Evolutionary conservation across 2,329 filamentous ascomycete genomes (phyloP).

Genomic region (Cladorrhinum sp.): DNA sequence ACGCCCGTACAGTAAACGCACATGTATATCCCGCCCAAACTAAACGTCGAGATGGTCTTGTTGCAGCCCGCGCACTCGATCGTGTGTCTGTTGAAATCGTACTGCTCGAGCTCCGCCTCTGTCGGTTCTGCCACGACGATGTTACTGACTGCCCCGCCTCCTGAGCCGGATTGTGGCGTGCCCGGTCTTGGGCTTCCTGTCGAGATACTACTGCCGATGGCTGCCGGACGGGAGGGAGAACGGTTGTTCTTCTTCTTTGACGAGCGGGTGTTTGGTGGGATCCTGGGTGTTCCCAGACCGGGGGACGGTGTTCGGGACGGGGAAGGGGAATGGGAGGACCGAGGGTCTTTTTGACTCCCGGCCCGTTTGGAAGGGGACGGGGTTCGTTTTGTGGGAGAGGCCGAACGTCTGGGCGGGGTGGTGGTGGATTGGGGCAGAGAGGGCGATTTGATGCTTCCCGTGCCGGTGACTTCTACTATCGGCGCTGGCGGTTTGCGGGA

Average conservation of each 20-base stretch:
- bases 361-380: not conserved
- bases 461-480: not conserved
- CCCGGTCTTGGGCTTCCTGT: not conserved
- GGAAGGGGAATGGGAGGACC: not conserved
- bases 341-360: not conserved
- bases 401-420: not conserved
- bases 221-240: not conserved
- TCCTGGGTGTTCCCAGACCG: not conserved
- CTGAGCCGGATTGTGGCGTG: not conserved
- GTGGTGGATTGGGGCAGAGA: too few relatives aligned
- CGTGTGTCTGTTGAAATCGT: not conserved
- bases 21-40: not conserved
- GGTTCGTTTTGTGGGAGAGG: not conserved
- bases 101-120: not conserved
- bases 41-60: not conserved
- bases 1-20: conserved; percentile 3
- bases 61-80: conserved; percentile 2
- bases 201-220: too few relatives aligned
- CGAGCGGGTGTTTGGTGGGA: not conserved
- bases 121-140: not conserved
- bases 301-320: not conserved
- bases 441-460: not conserved
- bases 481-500: not conserved
- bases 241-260: not conserved
- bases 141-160: too few relatives aligned